Evolutionary conservation across 2,329 filamentous ascomycete genomes (phyloP), one percentile per base, ranked within the genome.

Genomic region (Bipolaris victoriae): DNA sequence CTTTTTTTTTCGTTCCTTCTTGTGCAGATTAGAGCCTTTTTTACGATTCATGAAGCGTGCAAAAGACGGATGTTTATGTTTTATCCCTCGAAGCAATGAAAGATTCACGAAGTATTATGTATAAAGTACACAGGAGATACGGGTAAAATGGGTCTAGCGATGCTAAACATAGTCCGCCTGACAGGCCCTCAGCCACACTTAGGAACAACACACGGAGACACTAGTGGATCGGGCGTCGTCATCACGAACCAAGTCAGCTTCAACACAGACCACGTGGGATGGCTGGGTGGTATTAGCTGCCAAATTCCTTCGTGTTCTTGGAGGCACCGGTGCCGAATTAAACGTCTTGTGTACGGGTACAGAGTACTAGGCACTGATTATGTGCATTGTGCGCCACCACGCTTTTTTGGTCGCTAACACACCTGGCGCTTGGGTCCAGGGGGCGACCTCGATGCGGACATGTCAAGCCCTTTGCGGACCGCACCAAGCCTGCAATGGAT

Each of bases 211-310:
- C 41, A 45, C 41, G 24, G 41, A 16, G 24, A 45, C 22, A n/a
- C 24, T 24, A 10, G 52, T 44, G 52, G 39, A 26, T 31, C 39
- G 39, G 44, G 52, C 52, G 52, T 54, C 46, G 20, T 55, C 46
- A 22, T 48, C 45, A 51, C 41, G 18, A 35, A 33, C 39, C 39
- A 47, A 55, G 39, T 31, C 52, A 47, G 52, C 52, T 50, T 37
- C 41, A 33, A 33, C 36, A 54, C 52, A 36, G 52, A 13, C 52
- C 52, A 24, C 7, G 10, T 33, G n/a, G 10, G 35, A 36, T 46
- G 41, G 18, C 47, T n/a, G 6, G 33, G 37, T 31, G 26, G 26
- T 31, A 24, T 29, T 13, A 31, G n/a, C 36, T 9, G 7, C 29
- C 31, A 43, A 22, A 41, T 46, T 24, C 35, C 35, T 41, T 41